A percentile compares a stretch with the other conserved stretches of the same genome.
Conservation (phyloP, 2,329 filamentous ascomycete species). For the Aureobasidium lini region DNA sequence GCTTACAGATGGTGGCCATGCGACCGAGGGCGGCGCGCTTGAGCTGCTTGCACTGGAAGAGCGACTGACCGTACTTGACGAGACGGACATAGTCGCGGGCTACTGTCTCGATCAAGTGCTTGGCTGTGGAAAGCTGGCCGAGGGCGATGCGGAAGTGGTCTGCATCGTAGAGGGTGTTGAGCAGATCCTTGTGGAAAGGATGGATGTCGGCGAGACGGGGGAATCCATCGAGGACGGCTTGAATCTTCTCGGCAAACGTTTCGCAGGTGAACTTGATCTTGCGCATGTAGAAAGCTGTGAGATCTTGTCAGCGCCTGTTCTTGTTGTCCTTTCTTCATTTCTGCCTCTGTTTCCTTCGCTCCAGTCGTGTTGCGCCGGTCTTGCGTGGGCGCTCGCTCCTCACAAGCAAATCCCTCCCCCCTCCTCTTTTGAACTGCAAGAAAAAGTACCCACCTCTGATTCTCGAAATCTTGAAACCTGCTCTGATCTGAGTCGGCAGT, state of each 20-base stretch:
- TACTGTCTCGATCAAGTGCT: slow-evolving; percentile 93
- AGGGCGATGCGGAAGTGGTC: slow-evolving; percentile 97
- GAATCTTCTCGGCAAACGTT: slow-evolving; percentile 91
- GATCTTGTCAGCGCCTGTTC: slow-evolving; percentile 16
- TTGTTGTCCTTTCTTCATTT: background rate
- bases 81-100: slow-evolving; percentile 93
- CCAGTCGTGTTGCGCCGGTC: background rate
- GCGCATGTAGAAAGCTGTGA: slow-evolving; percentile 77
- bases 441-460: slow-evolving; percentile 54
- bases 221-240: slow-evolving; percentile 84
- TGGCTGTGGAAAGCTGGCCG: slow-evolving; percentile 90
- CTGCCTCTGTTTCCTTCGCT: background rate
- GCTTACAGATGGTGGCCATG: slow-evolving; percentile 95
- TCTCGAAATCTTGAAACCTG: slow-evolving; percentile 92
- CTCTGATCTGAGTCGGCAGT: slow-evolving; percentile 88
- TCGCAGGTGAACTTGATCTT: slow-evolving; percentile 99
- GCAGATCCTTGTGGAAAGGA: slow-evolving; percentile 82
- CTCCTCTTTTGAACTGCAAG: background rate
- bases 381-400: background rate
- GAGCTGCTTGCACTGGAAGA: slow-evolving; percentile 98
- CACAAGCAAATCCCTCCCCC: background rate
- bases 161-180: slow-evolving; percentile 98
- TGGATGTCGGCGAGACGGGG: slow-evolving; percentile 90
- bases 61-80: slow-evolving; percentile 89
- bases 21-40: slow-evolving; percentile 93